Percentiles rank a stretch among this genome's conserved stretches.
Conservation (phyloP, 495 filamentous ascomycete species). For the Penicillium dipodomyicola region DNA sequence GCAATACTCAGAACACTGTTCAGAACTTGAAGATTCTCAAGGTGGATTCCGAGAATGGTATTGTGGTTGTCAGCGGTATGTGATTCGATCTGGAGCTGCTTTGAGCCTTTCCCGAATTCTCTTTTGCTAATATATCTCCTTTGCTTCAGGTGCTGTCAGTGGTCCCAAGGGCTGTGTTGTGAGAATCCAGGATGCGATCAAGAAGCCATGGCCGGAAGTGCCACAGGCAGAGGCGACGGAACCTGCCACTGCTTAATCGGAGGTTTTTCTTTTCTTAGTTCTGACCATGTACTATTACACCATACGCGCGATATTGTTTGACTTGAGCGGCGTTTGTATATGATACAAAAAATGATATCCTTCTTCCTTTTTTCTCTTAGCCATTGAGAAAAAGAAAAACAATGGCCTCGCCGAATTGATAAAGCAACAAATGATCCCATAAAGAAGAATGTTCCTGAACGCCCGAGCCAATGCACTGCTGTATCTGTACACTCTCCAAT, state of each 20-base stretch:
- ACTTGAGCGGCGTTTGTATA: conserved; percentile 48
- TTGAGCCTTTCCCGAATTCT: neutral
- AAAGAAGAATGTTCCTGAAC: conserved; percentile 24
- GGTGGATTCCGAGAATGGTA: conserved; percentile 78
- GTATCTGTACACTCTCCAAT: conserved; percentile 25
- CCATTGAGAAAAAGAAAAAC: neutral
- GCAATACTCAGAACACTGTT: conserved; percentile 75
- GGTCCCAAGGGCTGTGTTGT: conserved; percentile 83
- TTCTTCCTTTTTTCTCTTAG: conserved; percentile 17
- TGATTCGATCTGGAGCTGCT: neutral
- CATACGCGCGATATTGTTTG: conserved; percentile 38
- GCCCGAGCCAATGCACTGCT: conserved; percentile 29
- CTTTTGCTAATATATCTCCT: conserved; percentile 12
- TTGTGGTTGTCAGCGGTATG: conserved; percentile 82
- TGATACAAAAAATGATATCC: conserved; percentile 51
- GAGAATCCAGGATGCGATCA: conserved; percentile 84
- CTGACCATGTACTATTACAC: conserved; percentile 44
- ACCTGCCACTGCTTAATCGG: conserved; percentile 34
- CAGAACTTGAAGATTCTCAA: conserved; percentile 88
- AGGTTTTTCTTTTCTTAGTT: conserved; percentile 13
- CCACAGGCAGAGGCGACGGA: conserved; percentile 42
- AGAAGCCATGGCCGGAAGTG: conserved; percentile 76
- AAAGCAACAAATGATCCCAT: conserved; percentile 2
- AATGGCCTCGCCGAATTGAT: conserved; percentile 3
- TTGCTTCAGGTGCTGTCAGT: conserved; percentile 63